Conservation (phyloP, 2,329 filamentous ascomycete genomes). For the Tolypocladium ovalisporum region DNA sequence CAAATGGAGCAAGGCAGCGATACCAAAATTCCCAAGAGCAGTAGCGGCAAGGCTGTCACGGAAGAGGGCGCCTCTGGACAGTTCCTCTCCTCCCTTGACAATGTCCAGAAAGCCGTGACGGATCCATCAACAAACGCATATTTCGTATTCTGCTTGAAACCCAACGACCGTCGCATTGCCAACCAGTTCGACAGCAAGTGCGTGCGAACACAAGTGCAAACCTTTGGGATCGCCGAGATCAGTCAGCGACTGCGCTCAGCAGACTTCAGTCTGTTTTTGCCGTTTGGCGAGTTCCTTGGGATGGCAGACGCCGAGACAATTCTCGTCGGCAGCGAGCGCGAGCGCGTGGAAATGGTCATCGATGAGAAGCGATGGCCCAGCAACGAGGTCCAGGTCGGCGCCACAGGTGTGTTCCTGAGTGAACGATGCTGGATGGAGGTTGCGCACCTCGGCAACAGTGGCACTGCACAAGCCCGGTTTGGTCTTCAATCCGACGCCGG, state of each 20-base stretch:
- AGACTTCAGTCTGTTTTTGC: conserved; percentile 91
- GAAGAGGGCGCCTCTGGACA: conserved; percentile 88
- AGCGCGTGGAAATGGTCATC: conserved; percentile 84
- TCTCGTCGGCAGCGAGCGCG: conserved; percentile 81
- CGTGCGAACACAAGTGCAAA: conserved; percentile 87
- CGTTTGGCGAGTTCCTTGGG: conserved; percentile 90
- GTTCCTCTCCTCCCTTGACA: conserved; percentile 80
- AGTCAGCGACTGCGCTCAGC: conserved; percentile 85
- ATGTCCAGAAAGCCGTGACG: conserved; percentile 77
- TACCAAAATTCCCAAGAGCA: conserved; percentile 29
- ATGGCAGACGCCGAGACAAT: conserved; percentile 74
- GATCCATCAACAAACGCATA: conserved; percentile 82
- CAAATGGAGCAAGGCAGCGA: conserved; percentile 41
- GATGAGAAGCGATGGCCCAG: conserved; percentile 86
- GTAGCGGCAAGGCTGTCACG: conserved; percentile 14
- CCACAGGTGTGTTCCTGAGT: conserved; percentile 89
- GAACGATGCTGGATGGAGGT: conserved; percentile 94
- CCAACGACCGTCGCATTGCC: conserved; percentile 90
- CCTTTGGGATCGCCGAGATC: conserved; percentile 93
- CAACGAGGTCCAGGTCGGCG: conserved; percentile 84
- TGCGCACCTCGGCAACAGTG: conserved; percentile 58
- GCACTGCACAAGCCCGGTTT: conserved; percentile 34
- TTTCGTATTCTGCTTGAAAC: conserved; percentile 94
- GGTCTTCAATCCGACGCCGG: conserved; percentile 44
- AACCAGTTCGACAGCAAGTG: conserved; percentile 99